Evolutionary conservation across 768 basidiomycete genomes (phyloP).

Genomic region (Rhodosporidiobolus sp.): DNA sequence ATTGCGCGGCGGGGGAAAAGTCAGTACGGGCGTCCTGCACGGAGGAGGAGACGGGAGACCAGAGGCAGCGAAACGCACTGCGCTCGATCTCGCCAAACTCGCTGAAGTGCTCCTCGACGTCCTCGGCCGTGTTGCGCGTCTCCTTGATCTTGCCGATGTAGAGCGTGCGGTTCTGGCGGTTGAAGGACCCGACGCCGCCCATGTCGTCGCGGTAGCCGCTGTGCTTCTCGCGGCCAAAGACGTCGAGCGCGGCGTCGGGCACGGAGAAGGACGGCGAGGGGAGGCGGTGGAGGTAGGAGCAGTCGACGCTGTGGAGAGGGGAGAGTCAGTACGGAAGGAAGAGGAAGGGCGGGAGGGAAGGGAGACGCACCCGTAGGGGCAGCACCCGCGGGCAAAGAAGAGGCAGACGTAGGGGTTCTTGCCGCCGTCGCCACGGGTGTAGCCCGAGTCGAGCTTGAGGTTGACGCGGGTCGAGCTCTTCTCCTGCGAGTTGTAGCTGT

Average conservation of each 20-base stretch:
- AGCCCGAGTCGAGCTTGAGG: slow-evolving; percentile 80
- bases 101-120: slow-evolving; percentile 83
- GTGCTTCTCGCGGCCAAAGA: slow-evolving; percentile 95
- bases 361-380: slow-evolving; percentile 74
- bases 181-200: slow-evolving; percentile 98
- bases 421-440: slow-evolving; percentile 90
- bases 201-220: slow-evolving; percentile 97
- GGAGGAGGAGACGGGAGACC: slow-evolving; percentile 44
- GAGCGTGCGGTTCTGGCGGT: slow-evolving; percentile 85
- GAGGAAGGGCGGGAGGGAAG: no score
- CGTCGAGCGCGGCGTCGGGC: slow-evolving; percentile 91
- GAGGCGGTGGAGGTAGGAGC: slow-evolving; percentile 88
- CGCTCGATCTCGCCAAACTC: slow-evolving; percentile 93
- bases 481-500: slow-evolving; percentile 86
- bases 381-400: slow-evolving; percentile 93
- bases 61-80: slow-evolving; percentile 59
- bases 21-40: not conserved
- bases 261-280: slow-evolving; percentile 59
- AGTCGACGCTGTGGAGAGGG: slow-evolving; percentile 58
- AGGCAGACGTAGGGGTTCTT: slow-evolving; percentile 90
- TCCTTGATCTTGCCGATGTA: slow-evolving; percentile 87
- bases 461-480: slow-evolving; percentile 91
- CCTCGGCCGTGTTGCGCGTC: slow-evolving; percentile 58
- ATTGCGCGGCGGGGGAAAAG: slow-evolving; percentile 52
- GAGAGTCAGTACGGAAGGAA: not conserved